Evolutionary conservation across 495 filamentous ascomycete genomes (phyloP), one percentile per base, ranked within the genome.

Genomic region (Lophium mytilinum): DNA sequence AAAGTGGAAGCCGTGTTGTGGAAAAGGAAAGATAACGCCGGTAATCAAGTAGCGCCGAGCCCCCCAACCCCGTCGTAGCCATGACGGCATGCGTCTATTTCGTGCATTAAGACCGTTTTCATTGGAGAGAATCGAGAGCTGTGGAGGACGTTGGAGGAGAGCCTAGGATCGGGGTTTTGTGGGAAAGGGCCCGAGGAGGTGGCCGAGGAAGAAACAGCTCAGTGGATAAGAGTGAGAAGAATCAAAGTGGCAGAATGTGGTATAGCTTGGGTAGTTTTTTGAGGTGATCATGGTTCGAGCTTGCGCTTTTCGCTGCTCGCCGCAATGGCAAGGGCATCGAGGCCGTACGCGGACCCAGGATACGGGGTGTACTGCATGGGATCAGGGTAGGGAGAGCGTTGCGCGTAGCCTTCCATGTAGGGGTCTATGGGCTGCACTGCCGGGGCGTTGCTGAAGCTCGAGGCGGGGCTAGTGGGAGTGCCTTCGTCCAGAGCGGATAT

Each of bases 81-180:
- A 56, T 58, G 64, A 66, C 64, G 64, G 64, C 64, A 64, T 66
- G 60, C 64, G 64, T 66, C 64, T 66, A 63, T 66, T 66, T 24
- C 60, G 36, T 42, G 47, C 47, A 53, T 39, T 7, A 11, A 30
- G 47, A 48, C 47, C 49, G 34, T 15, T 55, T 60, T 55, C 53
- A 34, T 50, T 39, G 42, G 35, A 60, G 35, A 60, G 12, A 19
- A 55, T 52, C 30, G 41, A 24, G 45, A 21, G 42, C 11, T 17
- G 19, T 6, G 33, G 14, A 30, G 14, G 21, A 33, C 43, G 45
- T 47, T 10, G 8, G 21, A 30, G 14, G 33, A 18, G 45, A 15
- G 9, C 45, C 45, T 6, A 24, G 4, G 14, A 24, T 48, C 21
- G 17, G 30, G 17, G 24, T 30, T 48, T 48, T 48, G 1, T 24